Base-by-base conservation (phyloP, 345 rosid genomes). In the Syzygium oleosum region DNA sequence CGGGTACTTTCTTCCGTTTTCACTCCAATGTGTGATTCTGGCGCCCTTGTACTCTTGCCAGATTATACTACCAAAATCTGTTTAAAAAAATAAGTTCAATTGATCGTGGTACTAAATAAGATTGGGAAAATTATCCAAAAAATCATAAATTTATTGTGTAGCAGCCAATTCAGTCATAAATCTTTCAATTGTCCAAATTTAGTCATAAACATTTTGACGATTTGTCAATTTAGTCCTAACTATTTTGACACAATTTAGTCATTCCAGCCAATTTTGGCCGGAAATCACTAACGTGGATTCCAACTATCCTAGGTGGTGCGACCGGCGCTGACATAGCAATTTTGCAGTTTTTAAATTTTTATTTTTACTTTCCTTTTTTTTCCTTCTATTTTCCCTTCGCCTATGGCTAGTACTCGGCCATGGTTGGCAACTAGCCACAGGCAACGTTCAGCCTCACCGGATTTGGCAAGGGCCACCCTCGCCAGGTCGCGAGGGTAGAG, bases 291-390 rank as follows among this genome's bases (percentile, higher is more conserved):
- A 53, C 4, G 2, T 27, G 17, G 1, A 59, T 1, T 0, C 12
- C 12, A 1, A 27, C 31, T 15, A 6, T 27, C 17, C 4, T 12
- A 59, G 3, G 5, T 27, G 1, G 31, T 17, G 6, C 29, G 2
- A 61, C 0, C 1, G 0, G 1, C 9, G 13, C 3, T 61, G 4
- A 3, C 2, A 6, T n/a, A 1, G 2, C 0, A 61, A 13, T n/a
- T 61, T 61, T 61, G 17, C 1, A 59, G 0, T 61, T 61, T 61
- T n/a, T 0, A 12, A 61, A 13, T 0, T 5, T 61, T n/a, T n/a
- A 3, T 61, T 12, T 61, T n/a, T 5, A 12, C 34, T n/a, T 61
- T n/a, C 34, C 1, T 27, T 59, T 58, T 58, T 58, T 58, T 58
- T 58, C 1, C 0, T 59, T 61, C 29, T 29, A 21, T 7, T 55